phyloP scores from a whole-genome alignment of 495 filamentous ascomycete genomes.

The Neurospora sp. region DNA sequence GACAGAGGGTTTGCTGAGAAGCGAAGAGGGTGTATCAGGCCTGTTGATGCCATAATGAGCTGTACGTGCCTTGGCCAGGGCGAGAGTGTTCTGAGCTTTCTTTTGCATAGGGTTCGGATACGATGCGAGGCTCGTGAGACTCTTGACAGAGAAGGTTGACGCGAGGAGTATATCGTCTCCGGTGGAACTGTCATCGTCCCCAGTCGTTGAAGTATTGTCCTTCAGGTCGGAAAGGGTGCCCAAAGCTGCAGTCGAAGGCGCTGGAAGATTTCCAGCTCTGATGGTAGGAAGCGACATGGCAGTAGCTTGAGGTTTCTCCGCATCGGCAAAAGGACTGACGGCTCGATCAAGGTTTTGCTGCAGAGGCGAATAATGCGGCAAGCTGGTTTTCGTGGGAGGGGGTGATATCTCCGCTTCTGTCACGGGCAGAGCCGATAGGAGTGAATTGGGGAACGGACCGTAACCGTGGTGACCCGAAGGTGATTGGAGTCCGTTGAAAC shows the following conservation, averaged over 20 bases:
- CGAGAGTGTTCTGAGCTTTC: slow-evolving; percentile 23
- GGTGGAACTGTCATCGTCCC: slow-evolving; percentile 11
- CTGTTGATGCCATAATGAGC: slow-evolving; percentile 7
- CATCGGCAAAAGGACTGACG: slow-evolving; percentile 18
- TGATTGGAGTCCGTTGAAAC: slow-evolving; percentile 11
- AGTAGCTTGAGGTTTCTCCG: background rate
- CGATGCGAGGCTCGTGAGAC: slow-evolving; percentile 33
- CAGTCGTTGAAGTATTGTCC: slow-evolving; percentile 2
- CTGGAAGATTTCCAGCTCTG: slow-evolving; percentile 15
- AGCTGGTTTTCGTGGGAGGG: slow-evolving; percentile 5
- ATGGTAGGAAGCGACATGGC: slow-evolving; percentile 14
- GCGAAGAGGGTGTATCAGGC: slow-evolving; percentile 4
- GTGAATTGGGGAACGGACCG: slow-evolving; percentile 4
- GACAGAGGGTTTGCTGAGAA: background rate
- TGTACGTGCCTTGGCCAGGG: slow-evolving; percentile 25
- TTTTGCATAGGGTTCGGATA: slow-evolving; percentile 38
- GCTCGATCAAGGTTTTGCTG: slow-evolving; percentile 41
- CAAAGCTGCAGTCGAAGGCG: slow-evolving; percentile 2
- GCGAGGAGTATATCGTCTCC: background rate
- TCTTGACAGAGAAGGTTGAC: slow-evolving; percentile 26
- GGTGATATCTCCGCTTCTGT: slow-evolving; percentile 8
- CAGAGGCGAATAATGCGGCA: slow-evolving; percentile 32
- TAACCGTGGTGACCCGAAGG: slow-evolving; percentile 7
- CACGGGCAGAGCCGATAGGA: slow-evolving; percentile 17
- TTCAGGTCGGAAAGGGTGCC: background rate